These are phyloP conservation scores for Podila horticola DNA, from an alignment of 192 early-diverging fungal genomes.

Conservation along the genomic window DNA sequence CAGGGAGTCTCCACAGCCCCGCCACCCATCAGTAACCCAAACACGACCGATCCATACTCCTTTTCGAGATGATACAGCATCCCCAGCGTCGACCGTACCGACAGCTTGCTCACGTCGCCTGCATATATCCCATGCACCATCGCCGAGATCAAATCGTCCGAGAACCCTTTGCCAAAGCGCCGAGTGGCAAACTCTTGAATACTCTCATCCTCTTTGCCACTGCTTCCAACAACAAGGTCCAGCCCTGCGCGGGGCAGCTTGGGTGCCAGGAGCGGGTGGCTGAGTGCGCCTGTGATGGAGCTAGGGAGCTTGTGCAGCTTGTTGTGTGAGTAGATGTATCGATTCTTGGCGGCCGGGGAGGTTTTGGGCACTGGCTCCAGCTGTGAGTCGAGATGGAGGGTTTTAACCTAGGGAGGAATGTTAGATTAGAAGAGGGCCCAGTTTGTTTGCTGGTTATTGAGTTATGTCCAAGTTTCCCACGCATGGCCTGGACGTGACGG, in stretches of 20 bases:
- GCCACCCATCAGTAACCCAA: slow-evolving; percentile 59
- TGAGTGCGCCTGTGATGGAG: slow-evolving; percentile 29
- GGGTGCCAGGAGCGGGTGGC: slow-evolving; percentile 47
- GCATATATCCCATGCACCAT: slow-evolving; percentile 96
- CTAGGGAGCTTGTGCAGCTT: slow-evolving; percentile 74
- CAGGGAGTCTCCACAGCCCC: slow-evolving; percentile 38
- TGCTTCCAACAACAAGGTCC: slow-evolving; percentile 56
- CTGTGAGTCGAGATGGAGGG: slow-evolving; percentile 67
- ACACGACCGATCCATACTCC: slow-evolving; percentile 62
- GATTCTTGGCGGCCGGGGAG: slow-evolving; percentile 81
- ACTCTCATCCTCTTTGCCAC: slow-evolving; percentile 75
- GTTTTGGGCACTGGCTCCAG: slow-evolving; percentile 69
- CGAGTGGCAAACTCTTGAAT: slow-evolving; percentile 83
- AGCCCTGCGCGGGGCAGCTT: slow-evolving; percentile 66
- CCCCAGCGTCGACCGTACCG: slow-evolving; percentile 78
- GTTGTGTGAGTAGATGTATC: slow-evolving; percentile 82
- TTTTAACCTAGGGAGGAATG: slow-evolving; percentile 56
- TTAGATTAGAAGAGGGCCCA: background rate
- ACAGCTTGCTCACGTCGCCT: slow-evolving; percentile 82
- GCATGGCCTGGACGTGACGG: too few relatives aligned
- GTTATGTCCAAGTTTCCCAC: background rate
- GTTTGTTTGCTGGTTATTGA: background rate
- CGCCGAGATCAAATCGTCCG: slow-evolving; percentile 87
- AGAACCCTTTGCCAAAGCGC: slow-evolving; percentile 78
- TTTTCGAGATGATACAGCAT: slow-evolving; percentile 77